Conservation (phyloP, 2,329 filamentous ascomycete genomes). For the Aspergillus sp. region DNA sequence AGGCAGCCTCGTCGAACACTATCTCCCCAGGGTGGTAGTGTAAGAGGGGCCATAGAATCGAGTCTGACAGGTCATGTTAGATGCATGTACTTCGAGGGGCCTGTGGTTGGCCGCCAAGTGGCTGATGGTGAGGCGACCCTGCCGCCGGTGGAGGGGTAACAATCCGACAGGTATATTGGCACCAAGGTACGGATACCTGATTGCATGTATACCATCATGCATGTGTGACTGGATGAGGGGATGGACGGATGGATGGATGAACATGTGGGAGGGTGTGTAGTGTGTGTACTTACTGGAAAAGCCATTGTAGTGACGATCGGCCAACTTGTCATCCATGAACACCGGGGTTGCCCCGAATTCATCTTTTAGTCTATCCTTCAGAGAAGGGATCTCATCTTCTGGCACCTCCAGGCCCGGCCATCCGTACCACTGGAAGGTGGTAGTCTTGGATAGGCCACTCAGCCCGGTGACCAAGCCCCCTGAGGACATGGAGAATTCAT, state of each 20-base stretch:
- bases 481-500: constrained; percentile 89
- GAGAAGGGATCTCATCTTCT: constrained; percentile 68
- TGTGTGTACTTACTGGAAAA: constrained; percentile 71
- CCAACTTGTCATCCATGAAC: constrained; percentile 85
- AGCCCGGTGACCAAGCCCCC: constrained; percentile 88
- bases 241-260: not conserved
- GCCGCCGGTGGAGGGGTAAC: not conserved
- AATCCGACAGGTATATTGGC: not conserved
- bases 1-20: constrained; percentile 89
- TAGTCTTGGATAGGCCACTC: constrained; percentile 82
- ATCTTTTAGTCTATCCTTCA: constrained; percentile 73
- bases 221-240: too few relatives aligned
- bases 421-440: constrained; percentile 93
- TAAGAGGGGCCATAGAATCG: constrained; percentile 93
- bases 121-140: not conserved
- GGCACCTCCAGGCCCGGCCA: constrained; percentile 92
- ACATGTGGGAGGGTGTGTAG: not conserved
- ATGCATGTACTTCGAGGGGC: not conserved
- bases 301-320: constrained; percentile 91
- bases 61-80: constrained; percentile 56
- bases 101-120: not conserved
- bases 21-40: constrained; percentile 98
- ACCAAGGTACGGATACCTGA: not conserved
- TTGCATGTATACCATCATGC: too few relatives aligned
- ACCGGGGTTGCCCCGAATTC: constrained; percentile 84